Evolutionary conservation across 345 rosid species (phyloP).

Genomic region (Eucalyptus pauciflora): DNA sequence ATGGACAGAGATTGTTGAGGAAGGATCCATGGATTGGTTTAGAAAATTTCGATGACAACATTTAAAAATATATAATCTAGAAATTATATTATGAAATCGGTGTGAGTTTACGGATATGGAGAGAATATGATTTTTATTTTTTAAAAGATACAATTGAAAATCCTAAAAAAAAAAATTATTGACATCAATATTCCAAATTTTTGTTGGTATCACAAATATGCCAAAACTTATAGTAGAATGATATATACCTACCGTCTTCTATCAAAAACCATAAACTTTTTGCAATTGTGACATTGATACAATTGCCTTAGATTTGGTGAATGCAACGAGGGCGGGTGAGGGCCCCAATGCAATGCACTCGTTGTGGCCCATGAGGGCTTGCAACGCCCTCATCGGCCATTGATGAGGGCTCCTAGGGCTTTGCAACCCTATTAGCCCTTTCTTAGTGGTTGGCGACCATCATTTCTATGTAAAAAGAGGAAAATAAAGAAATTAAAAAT

Average conservation of each 20-base stretch:
- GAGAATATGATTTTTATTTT: background rate
- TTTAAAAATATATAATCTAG: background rate
- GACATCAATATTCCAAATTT: background rate
- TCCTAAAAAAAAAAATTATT: background rate
- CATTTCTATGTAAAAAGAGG: no score
- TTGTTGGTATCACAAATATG: background rate
- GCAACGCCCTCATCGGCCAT: no score
- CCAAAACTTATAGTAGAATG: background rate
- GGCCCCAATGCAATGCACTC: no score
- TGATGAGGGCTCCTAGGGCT: no score
- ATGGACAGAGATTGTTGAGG: background rate
- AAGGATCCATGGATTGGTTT: background rate
- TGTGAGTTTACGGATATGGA: background rate
- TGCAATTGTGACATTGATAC: background rate
- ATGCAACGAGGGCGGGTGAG: no score
- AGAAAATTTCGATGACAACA: background rate
- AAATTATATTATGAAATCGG: background rate
- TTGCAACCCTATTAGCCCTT: no score
- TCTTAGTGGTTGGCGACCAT: no score
- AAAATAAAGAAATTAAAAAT: no score
- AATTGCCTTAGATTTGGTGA: no score
- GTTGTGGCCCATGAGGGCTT: no score
- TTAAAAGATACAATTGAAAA: background rate
- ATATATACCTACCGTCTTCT: no score
- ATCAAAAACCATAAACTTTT: background rate